These are phyloP conservation scores for Micractinium conductrix DNA, from an alignment of 139 green algal species.

Conservation along the genomic window DNA sequence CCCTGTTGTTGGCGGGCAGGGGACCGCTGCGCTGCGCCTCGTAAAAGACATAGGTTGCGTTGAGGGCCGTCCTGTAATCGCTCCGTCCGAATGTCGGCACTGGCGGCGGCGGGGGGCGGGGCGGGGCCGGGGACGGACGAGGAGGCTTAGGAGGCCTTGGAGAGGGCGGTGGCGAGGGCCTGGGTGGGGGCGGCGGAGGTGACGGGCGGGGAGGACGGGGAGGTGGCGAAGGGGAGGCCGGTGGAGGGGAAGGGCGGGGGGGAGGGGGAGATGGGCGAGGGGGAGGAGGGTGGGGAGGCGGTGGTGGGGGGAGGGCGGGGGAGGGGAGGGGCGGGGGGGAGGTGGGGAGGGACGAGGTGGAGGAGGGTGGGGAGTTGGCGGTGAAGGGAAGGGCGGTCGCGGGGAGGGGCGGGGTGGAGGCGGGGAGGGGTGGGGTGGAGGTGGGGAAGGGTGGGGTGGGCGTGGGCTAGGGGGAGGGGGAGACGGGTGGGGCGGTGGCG, in stretches of 20 bases:
- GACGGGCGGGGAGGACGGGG: background rate
- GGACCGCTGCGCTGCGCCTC: constrained; percentile 52
- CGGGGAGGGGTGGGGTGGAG: too few relatives aligned
- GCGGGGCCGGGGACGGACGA: background rate
- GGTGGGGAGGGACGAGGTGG: too few relatives aligned
- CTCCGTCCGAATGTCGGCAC: background rate
- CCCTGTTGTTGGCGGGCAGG: constrained; percentile 46
- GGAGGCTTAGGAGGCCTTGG: background rate
- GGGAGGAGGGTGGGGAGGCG: too few relatives aligned
- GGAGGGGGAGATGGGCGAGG: too few relatives aligned
- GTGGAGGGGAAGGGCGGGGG: background rate
- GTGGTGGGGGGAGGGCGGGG: too few relatives aligned
- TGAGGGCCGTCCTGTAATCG: constrained; percentile 27
- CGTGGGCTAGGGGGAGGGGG: too few relatives aligned
- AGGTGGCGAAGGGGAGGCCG: background rate
- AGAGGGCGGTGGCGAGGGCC: background rate
- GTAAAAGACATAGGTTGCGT: constrained; percentile 48
- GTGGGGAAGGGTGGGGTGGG: too few relatives aligned
- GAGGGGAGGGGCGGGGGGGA: too few relatives aligned
- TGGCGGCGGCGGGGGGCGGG: background rate
- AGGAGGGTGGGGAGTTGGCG: too few relatives aligned
- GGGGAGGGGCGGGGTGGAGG: too few relatives aligned
- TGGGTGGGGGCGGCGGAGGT: background rate
- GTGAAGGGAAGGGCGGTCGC: too few relatives aligned
- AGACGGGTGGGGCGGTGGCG: too few relatives aligned